Evolutionary conservation across 768 basidiomycete genomes (phyloP), one percentile per base, ranked within the genome.

Genomic region (Termitomyces sp.): DNA sequence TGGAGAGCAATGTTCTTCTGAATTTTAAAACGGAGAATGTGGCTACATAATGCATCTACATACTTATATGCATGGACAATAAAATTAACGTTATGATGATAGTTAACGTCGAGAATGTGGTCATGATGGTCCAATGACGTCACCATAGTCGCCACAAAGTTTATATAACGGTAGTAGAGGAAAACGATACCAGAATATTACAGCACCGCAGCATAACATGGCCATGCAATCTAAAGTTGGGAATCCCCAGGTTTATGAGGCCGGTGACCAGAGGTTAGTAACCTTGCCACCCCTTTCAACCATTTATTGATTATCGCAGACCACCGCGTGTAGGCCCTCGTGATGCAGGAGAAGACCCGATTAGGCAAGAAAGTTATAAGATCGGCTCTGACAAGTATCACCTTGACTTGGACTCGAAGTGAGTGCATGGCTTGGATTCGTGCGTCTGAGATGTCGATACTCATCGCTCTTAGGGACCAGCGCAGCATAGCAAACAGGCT

Each of bases 161-260:
- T 9, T n/a, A n/a, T n/a, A n/a, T n/a, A n/a, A n/a, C n/a, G n/a
- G n/a, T n/a, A n/a, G n/a, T n/a, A n/a, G n/a, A n/a, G n/a, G n/a
- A n/a, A n/a, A n/a, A n/a, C 5, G 5, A n/a, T 41, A 9, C 7
- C n/a, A 14, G 18, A 2, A 30, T 48, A 23, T 23, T 23, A 47
- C 48, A 18, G 7, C 28, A 23, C 23, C 28, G n/a, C 50, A 53
- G 5, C 23, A 28, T 5, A 53, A 8, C 23, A 43, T 23, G 41
- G 14, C 35, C 30, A 82, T 82, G 80, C 76, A 76, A 67, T 82
- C 81, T 50, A 78, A 77, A 55, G 77, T 78, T 46, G 80, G 79
- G n/a, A 79, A 77, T 61, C 65, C 73, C 2, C 81, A 81, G 33
- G 70, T 78, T 44, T 79, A 82, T 68, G 72, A 79, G 47, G 78